Conservation (phyloP, 495 filamentous ascomycete species). For the Tuber calosporum region DNA sequence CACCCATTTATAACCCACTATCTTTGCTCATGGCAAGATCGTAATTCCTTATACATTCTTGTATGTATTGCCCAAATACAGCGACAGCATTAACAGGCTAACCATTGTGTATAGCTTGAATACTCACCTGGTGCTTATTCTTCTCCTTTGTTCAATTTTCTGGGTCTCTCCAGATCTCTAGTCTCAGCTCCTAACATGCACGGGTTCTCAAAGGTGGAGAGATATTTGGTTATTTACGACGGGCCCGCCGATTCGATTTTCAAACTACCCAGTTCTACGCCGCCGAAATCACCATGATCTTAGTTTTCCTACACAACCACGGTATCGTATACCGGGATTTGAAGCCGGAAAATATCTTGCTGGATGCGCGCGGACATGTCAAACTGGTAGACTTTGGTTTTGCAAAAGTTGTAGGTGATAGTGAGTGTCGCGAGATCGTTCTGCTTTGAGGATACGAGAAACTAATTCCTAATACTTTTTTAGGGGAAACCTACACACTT, state of each 20-base stretch:
- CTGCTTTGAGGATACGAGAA: background rate
- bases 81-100: constrained; percentile 18
- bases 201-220: constrained; percentile 59
- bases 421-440: constrained; percentile 43
- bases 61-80: constrained; percentile 47
- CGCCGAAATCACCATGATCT: constrained; percentile 85
- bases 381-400: constrained; percentile 99
- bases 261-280: constrained; percentile 84
- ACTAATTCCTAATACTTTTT: background rate
- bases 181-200: constrained; percentile 15
- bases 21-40: constrained; percentile 81
- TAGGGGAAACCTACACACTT: constrained; percentile 85
- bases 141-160: background rate
- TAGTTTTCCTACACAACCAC: constrained; percentile 86
- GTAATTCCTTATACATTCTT: constrained; percentile 84
- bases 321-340: constrained; percentile 91
- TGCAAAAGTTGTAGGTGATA: constrained; percentile 67
- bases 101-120: constrained; percentile 35
- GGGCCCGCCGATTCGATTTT: constrained; percentile 77
- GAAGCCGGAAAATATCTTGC: constrained; percentile 91
- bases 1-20: constrained; percentile 95
- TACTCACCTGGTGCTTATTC: constrained; percentile 37
- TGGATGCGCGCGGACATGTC: constrained; percentile 87
- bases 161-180: background rate
- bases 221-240: constrained; percentile 86